Conservation (phyloP, 2,329 filamentous ascomycete species). For the Chalaropsis thielavioides region DNA sequence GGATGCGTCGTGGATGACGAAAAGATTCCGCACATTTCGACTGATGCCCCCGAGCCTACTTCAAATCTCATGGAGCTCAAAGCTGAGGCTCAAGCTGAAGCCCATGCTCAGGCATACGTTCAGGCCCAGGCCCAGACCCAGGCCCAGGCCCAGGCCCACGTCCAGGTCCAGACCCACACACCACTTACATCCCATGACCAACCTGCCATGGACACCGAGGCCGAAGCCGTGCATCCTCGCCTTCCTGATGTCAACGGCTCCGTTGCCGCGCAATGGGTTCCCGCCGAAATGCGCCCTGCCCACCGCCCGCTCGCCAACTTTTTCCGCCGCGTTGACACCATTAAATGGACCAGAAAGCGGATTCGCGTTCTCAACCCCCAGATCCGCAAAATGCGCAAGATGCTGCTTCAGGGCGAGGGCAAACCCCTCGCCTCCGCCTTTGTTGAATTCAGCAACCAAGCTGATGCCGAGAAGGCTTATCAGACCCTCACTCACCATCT, state of each 20-base stretch:
- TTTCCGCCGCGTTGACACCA: conserved; percentile 85
- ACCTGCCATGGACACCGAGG: conserved; percentile 21
- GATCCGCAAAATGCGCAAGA: conserved; percentile 50
- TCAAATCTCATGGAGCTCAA: conserved; percentile 9
- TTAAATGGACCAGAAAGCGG: conserved; percentile 63
- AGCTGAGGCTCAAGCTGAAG: background rate
- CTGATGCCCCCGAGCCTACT: background rate
- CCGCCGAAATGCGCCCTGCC: conserved; percentile 57
- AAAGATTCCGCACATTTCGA: background rate
- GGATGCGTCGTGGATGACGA: background rate
- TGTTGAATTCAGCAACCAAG: conserved; percentile 73
- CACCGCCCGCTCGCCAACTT: conserved; percentile 54
- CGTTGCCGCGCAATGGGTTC: conserved; percentile 60
- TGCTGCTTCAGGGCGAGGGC: conserved; percentile 49
- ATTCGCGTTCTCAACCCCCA: conserved; percentile 28
- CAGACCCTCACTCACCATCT: conserved; percentile 72
- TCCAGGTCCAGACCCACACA: background rate
- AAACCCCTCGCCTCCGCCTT: conserved; percentile 63
- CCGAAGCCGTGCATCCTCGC: conserved; percentile 22
- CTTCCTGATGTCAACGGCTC: conserved; percentile 32
- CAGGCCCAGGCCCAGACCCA: background rate
- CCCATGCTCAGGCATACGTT: background rate
- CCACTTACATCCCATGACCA: conserved; percentile 30
- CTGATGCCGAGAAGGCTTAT: conserved; percentile 71
- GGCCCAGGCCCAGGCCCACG: background rate